Conservation (phyloP, 1,284 basidiomycete genomes). For the Melampsora larici-populina region DNA sequence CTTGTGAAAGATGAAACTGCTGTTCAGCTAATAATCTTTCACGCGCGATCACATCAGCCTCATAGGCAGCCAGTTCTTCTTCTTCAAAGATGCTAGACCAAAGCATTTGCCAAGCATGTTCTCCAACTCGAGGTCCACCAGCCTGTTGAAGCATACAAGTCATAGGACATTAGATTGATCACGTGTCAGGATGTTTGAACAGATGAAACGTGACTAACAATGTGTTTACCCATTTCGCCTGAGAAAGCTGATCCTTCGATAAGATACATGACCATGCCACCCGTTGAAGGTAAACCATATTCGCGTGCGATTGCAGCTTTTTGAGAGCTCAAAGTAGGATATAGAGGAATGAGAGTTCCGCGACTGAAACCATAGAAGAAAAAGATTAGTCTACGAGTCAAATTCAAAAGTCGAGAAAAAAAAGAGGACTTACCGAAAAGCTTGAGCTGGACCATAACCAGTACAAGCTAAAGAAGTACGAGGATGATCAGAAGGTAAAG, state of each 20-base stretch:
- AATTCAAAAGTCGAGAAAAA: background rate
- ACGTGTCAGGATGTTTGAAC: background rate
- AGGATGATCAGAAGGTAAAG: conserved; percentile 51
- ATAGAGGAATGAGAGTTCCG: conserved; percentile 68
- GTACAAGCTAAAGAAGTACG: conserved; percentile 48
- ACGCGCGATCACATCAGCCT: conserved; percentile 55
- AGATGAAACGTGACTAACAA: background rate
- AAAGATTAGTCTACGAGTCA: background rate
- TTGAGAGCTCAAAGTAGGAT: conserved; percentile 68
- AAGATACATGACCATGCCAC: conserved; percentile 72
- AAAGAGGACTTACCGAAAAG: conserved; percentile 48
- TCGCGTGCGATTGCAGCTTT: conserved; percentile 76
- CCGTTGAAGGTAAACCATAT: conserved; percentile 74
- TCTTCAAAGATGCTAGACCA: conserved; percentile 68
- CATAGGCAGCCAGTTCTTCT: conserved; percentile 62
- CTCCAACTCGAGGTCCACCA: conserved; percentile 68
- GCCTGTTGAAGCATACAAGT: conserved; percentile 52
- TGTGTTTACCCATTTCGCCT: conserved; percentile 17
- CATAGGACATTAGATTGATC: background rate
- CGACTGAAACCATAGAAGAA: conserved; percentile 61
- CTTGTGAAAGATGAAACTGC: conserved; percentile 27
- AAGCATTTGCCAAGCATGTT: conserved; percentile 75
- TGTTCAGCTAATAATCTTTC: conserved; percentile 21
- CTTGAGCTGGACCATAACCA: conserved; percentile 49
- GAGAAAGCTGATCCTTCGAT: conserved; percentile 52